Evolutionary conservation across 2,329 filamentous ascomycete genomes (phyloP), one percentile per base, ranked within the genome.

Genomic region (Fragosphaeria purpurea): DNA sequence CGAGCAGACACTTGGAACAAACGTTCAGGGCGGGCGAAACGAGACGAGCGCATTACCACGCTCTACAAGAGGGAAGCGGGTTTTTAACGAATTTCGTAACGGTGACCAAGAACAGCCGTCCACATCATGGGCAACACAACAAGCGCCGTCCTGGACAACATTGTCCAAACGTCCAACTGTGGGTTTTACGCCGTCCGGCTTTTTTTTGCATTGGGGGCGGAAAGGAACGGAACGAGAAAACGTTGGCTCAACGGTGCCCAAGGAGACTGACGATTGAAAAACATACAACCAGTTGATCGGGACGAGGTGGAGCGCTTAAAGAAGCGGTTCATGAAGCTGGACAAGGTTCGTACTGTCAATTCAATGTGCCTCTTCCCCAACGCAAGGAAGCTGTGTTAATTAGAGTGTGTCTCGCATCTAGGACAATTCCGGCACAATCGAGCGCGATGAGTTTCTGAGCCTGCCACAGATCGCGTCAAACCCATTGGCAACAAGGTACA

Each of bases 281-380:
- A 45, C 13, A 35, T 34, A 31, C 11, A 11, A 37, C 35, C 4
- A 97, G 91, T 98, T 75, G 88, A 98, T 74, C 85, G 87, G 67
- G 93, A 98, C 63, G 93, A 98, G 70, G 89, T 98, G 54, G 93
- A 97, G 66, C 82, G 93, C 63, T 76, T 98, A 66, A 81, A 89
- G 64, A 98, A 98, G 75, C 82, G 91, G 55, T 98, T 98, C 66
- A 97, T 97, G 91, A 98, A 98, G 73, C 76, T 98, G 54, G 93
- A 98, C 71, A 97, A 96, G 80, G 91, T 93, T 70, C 59, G 72
- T 58, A 46, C 31, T n/a, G 22, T 22, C 13, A 22, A 22, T 22
- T 22, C 22, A 3, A 3, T 22, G 22, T 22, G 3, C 22, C 22
- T 22, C 22, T 22, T 22, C 22, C 22, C 22, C 2, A 22, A 22